Evolutionary conservation across 2,329 filamentous ascomycete species (phyloP).

Genomic region (Emmonsiellopsis sp.): DNA sequence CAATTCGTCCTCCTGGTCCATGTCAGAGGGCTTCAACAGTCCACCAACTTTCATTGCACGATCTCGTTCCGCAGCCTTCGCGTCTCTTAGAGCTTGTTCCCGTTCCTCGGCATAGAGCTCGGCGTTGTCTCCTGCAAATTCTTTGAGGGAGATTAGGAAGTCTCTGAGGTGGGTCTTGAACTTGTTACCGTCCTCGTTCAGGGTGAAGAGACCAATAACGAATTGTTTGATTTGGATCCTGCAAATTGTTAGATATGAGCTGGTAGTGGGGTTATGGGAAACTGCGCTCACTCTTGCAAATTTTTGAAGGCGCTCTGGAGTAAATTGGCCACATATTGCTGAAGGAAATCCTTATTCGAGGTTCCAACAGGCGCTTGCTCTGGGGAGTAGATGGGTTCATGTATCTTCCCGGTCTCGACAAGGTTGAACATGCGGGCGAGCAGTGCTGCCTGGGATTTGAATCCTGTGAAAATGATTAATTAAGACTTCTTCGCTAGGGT

Average conservation of each 20-base stretch:
- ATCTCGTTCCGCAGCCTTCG: constrained; percentile 80
- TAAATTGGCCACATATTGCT: constrained; percentile 74
- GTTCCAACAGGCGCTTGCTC: constrained; percentile 79
- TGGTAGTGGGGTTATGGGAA: constrained; percentile 5
- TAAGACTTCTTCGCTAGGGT: neutral
- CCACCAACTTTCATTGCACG: constrained; percentile 91
- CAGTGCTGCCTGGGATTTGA: constrained; percentile 94
- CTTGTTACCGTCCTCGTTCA: constrained; percentile 81
- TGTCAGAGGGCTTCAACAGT: constrained; percentile 91
- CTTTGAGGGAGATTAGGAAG: constrained; percentile 94
- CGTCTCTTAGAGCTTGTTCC: constrained; percentile 79
- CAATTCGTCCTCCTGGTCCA: constrained; percentile 71
- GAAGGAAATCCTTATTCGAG: constrained; percentile 81
- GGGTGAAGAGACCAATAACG: constrained; percentile 77
- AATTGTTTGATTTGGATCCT: constrained; percentile 83
- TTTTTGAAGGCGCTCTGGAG: constrained; percentile 89
- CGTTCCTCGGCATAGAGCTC: constrained; percentile 92
- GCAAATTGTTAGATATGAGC: constrained; percentile 26
- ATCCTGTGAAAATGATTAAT: constrained; percentile 40
- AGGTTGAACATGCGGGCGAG: constrained; percentile 95
- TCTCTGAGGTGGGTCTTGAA: constrained; percentile 95
- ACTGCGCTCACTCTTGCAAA: constrained; percentile 63
- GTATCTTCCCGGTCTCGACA: constrained; percentile 80
- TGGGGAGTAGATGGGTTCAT: constrained; percentile 77
- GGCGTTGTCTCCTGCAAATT: constrained; percentile 90